phyloP scores from a whole-genome alignment of 805 yeast genomes.

The Lachancea sp. region DNA sequence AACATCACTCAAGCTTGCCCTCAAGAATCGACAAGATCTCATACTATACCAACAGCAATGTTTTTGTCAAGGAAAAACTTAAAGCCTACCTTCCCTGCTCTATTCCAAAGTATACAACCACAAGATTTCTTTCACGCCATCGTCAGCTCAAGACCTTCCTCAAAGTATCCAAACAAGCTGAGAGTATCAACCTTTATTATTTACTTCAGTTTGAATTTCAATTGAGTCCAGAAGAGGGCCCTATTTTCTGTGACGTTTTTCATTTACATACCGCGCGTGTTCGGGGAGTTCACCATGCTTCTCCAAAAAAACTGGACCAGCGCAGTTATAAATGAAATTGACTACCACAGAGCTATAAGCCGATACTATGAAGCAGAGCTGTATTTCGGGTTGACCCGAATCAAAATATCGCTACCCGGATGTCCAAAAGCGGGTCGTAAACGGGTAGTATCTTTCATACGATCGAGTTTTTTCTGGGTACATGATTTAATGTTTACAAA shows the following conservation, averaged over 20 bases:
- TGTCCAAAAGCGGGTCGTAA: not conserved
- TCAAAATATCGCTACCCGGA: not conserved
- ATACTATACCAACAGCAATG: slow-evolving; percentile 6
- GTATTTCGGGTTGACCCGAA: slow-evolving; percentile 1
- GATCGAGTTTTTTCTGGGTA: not conserved
- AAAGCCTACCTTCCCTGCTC: slow-evolving; percentile 4
- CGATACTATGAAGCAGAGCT: not conserved
- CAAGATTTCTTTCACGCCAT: slow-evolving; percentile 11
- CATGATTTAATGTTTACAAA: no score
- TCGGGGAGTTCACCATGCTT: not conserved
- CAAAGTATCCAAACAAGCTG: no score
- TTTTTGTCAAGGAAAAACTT: slow-evolving; percentile 10
- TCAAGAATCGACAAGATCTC: slow-evolving; percentile 12
- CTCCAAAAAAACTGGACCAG: not conserved
- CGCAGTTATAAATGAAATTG: not conserved
- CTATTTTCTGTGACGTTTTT: not conserved
- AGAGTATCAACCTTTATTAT: no score
- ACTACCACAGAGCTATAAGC: no score
- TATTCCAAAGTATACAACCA: slow-evolving; percentile 8
- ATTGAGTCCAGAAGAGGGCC: not conserved
- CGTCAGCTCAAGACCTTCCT: no score
- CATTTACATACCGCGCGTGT: not conserved
- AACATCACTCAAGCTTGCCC: slow-evolving; percentile 4
- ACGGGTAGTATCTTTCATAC: not conserved
- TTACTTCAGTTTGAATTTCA: no score